Evolutionary conservation across 1,139 yeast genomes (phyloP).

Genomic region (Saccharomycopsis crataegensis): DNA sequence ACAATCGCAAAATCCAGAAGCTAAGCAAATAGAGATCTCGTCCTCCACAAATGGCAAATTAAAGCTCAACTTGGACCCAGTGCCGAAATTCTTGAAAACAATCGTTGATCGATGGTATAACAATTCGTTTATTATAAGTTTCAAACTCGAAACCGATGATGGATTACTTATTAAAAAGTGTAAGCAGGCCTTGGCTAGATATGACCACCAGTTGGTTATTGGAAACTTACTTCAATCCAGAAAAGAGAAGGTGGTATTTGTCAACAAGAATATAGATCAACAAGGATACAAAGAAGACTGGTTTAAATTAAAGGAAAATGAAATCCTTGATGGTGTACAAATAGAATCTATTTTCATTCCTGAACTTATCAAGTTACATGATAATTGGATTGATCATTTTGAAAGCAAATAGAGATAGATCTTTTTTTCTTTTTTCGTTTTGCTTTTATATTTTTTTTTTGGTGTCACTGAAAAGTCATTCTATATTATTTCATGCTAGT

Average conservation of each 20-base stretch:
- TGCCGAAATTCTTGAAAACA: constrained; percentile 84
- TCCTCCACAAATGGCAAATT: constrained; percentile 48
- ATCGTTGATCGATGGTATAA: constrained; percentile 95
- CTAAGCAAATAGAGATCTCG: constrained; percentile 9
- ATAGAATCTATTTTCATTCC: constrained; percentile 83
- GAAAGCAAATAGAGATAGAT: background rate
- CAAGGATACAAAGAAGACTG: background rate
- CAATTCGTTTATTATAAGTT: constrained; percentile 86
- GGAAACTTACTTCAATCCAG: constrained; percentile 89
- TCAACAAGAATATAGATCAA: constrained; percentile 31
- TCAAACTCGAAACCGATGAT: constrained; percentile 86
- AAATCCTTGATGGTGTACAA: constrained; percentile 23
- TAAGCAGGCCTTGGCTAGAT: constrained; percentile 67
- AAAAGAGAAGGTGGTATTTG: constrained; percentile 82
- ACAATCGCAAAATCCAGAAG: constrained; percentile 21
- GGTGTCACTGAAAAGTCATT: too few species aligned
- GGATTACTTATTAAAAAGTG: constrained; percentile 69
- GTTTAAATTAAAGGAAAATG: background rate
- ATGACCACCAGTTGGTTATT: constrained; percentile 88
- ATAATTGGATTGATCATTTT: constrained; percentile 42
- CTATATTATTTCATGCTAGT: too few species aligned
- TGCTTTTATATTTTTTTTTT: too few species aligned
- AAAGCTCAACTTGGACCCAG: constrained; percentile 84
- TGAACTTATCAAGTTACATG: constrained; percentile 55
- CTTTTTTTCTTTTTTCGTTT: background rate